Base-by-base conservation (phyloP, 208 protist species). In the Trichomonas gallinae region DNA sequence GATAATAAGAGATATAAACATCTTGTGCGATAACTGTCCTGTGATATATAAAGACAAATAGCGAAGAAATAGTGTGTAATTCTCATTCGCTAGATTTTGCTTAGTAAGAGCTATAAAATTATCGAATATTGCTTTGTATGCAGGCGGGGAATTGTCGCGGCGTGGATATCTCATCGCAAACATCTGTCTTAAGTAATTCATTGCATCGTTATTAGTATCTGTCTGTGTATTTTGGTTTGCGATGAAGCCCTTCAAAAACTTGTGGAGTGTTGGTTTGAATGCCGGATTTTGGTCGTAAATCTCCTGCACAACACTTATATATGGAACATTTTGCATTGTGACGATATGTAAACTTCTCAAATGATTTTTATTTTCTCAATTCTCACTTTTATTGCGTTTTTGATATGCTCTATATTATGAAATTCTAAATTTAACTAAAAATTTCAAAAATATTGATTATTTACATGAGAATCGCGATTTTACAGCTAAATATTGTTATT, bases 31-130 rank as follows among this genome's bases (percentile, higher is more conserved):
- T 51, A 93, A 11, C 6, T 93, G 42, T 8, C 44, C 44, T 11
- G 87, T 51, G 6, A 58, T 93, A 51, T 93, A 93, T 17, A 93
- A 44, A 38, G 87, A 93, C 13, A 93, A 38, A 93, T 93, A 93
- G 11, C 87, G 40, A 13, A 93, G 31, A 93, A 93, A 93, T 4
- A 51, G 3, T 17, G 45, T 26, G 38, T 58, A 93, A 48, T 51
- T 48, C n/a, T 93, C 44, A 51, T 23, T 51, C 15, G 44, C 4
- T 48, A 58, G 38, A 93, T 34, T 93, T 93, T 34, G 26, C 51
- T 93, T 93, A 0, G 40, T 40, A 0, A 40, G 4, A 10, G 34
- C 23, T 17, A 89, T 26, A 89, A 46, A 89, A 15, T 89, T 46
- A 46, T 89, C 83, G 23, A 89, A 89, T 10, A 40, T 46, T 89